phyloP scores from a whole-genome alignment of 2,329 filamentous ascomycete species.

The Aschersonia sp. region DNA sequence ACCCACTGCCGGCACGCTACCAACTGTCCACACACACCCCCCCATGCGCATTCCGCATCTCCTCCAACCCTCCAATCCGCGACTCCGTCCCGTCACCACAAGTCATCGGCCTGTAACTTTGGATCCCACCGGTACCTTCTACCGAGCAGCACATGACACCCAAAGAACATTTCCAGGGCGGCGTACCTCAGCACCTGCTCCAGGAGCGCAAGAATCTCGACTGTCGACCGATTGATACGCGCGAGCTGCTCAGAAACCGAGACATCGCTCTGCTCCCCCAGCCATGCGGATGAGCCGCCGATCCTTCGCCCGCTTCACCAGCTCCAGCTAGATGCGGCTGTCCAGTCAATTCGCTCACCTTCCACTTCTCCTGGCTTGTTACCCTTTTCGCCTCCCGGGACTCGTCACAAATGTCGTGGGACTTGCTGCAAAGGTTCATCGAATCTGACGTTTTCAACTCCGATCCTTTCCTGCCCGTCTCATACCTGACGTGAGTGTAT shows the following conservation, averaged over 20 bases:
- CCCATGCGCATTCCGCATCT: too few species aligned
- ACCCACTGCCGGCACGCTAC: too few species aligned
- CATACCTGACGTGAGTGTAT: conserved; percentile 65
- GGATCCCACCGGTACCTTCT: too few species aligned
- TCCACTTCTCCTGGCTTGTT: conserved; percentile 3
- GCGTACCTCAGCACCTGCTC: too few species aligned
- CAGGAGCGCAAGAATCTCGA: too few species aligned
- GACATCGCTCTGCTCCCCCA: not conserved
- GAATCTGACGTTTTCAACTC: conserved; percentile 90
- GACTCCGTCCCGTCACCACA: too few species aligned
- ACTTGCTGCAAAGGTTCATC: conserved; percentile 79
- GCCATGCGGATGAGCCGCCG: conserved; percentile 10
- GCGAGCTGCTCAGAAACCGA: not conserved
- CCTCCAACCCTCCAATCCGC: too few species aligned
- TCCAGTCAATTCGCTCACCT: conserved; percentile 3
- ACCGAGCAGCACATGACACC: too few species aligned
- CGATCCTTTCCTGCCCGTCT: conserved; percentile 76
- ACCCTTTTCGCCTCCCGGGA: not conserved
- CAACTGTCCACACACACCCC: too few species aligned
- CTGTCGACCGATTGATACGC: not conserved
- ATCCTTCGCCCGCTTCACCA: conserved; percentile 4
- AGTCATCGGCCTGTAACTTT: too few species aligned
- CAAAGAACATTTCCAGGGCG: too few species aligned
- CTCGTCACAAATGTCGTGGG: conserved; percentile 53
- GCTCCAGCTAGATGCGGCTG: conserved; percentile 10